Percentiles rank a stretch among this genome's conserved stretches.
Conservation (phyloP, 768 basidiomycete species). For the Rhizopogon vinicolor region DNA sequence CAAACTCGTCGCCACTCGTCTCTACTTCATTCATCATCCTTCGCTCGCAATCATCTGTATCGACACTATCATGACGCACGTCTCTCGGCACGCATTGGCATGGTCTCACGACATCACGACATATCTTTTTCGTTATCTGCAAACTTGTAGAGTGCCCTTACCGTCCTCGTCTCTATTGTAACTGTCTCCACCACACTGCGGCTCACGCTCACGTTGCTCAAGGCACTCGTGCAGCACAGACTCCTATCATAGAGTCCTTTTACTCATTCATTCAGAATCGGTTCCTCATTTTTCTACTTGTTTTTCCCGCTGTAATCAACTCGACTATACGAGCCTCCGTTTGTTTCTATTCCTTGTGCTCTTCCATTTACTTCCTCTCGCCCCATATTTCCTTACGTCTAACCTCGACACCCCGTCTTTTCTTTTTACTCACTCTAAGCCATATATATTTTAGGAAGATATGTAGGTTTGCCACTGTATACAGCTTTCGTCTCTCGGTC, state of each 20-base stretch:
- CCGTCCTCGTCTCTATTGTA: neutral
- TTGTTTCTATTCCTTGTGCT: neutral
- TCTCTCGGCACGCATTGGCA: neutral
- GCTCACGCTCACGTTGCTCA: neutral
- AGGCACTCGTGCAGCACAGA: neutral
- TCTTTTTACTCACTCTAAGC: neutral
- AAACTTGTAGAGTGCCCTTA: neutral
- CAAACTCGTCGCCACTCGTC: too few species aligned
- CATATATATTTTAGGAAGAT: conserved; percentile 10
- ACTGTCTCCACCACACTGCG: too few species aligned
- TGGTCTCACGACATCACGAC: neutral
- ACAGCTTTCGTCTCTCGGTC: neutral
- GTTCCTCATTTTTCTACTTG: neutral
- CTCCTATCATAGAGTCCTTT: neutral
- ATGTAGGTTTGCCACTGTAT: neutral
- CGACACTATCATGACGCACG: neutral
- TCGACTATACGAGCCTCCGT: neutral
- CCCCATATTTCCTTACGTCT: neutral
- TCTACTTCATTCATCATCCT: neutral
- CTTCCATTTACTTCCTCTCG: neutral
- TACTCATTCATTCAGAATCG: neutral
- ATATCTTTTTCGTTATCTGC: neutral
- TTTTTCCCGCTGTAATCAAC: neutral
- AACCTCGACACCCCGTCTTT: neutral
- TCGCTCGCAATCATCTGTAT: neutral